phyloP scores from a whole-genome alignment of 805 yeast genomes.

The fission yeast (Schizosaccharomyces pombe) region ASM294v3 CU329670.1:4758001-4758500 shows the following conservation, averaged over 20 bases:
- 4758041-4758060: slow-evolving; percentile 42
- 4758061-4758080: slow-evolving; percentile 31
- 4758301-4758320: slow-evolving; percentile 26
- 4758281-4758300: slow-evolving; percentile 43
- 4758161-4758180: slow-evolving; percentile 33
- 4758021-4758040: slow-evolving; percentile 48
- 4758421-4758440: slow-evolving; percentile 36
- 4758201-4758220: slow-evolving; percentile 36
- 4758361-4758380: slow-evolving; percentile 93
- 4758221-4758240: slow-evolving; percentile 44
- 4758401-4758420: slow-evolving; percentile 44
- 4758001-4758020: slow-evolving; percentile 91
- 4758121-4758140: slow-evolving; percentile 51
- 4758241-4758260: slow-evolving; percentile 87
- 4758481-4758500: slow-evolving; percentile 23
- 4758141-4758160: slow-evolving; percentile 82
- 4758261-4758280: slow-evolving; percentile 52
- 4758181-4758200: slow-evolving; percentile 30
- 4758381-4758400: slow-evolving; percentile 47
- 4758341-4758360: slow-evolving; percentile 64
- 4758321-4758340: slow-evolving; percentile 50
- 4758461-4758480: slow-evolving; percentile 17
- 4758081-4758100: slow-evolving; percentile 46
- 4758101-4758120: slow-evolving; percentile 67
- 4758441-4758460: slow-evolving; percentile 20